These are phyloP conservation scores for Cornus florida DNA, from an alignment of 148 eudicot species.

Conservation along the genomic window DNA sequence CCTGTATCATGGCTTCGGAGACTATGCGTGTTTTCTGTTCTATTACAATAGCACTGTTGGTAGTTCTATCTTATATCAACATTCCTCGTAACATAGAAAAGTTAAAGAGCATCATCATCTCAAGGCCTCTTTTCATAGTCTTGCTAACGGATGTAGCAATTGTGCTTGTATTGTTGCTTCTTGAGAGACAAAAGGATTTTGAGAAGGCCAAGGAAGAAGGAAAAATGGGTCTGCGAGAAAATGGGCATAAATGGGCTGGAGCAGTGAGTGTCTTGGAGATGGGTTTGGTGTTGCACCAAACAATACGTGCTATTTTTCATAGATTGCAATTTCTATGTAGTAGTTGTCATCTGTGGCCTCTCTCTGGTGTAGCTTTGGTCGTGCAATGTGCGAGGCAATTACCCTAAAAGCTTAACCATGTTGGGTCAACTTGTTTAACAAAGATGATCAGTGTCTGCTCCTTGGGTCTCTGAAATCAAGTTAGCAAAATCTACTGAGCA, in stretches of 20 bases:
- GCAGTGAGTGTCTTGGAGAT: conserved; percentile 55
- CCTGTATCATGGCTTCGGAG: conserved; percentile 29
- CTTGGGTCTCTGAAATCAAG: too few species aligned
- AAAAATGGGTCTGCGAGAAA: conserved; percentile 6
- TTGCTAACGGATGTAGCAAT: conserved; percentile 43
- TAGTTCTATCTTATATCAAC: conserved; percentile 30
- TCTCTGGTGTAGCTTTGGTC: too few species aligned
- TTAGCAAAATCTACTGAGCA: too few species aligned
- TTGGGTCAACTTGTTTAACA: too few species aligned
- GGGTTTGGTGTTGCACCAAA: conserved; percentile 15
- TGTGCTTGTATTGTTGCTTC: conserved; percentile 28
- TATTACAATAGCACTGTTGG: conserved; percentile 27
- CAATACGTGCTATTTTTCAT: too few species aligned
- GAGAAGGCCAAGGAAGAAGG: conserved; percentile 19
- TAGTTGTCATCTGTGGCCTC: too few species aligned
- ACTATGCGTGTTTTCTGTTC: conserved; percentile 27
- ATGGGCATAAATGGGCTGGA: conserved; percentile 38
- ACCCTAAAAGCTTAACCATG: conserved; percentile 19
- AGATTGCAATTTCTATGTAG: too few species aligned
- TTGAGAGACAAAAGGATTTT: conserved; percentile 29
- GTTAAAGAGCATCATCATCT: conserved; percentile 15
- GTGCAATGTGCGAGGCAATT: too few species aligned
- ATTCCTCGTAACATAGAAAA: conserved; percentile 13
- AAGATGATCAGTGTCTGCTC: too few species aligned
- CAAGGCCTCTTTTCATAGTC: conserved; percentile 43